Evolutionary conservation across 768 basidiomycete genomes (phyloP).

Genomic region (Neoboletus subvelutipes): DNA sequence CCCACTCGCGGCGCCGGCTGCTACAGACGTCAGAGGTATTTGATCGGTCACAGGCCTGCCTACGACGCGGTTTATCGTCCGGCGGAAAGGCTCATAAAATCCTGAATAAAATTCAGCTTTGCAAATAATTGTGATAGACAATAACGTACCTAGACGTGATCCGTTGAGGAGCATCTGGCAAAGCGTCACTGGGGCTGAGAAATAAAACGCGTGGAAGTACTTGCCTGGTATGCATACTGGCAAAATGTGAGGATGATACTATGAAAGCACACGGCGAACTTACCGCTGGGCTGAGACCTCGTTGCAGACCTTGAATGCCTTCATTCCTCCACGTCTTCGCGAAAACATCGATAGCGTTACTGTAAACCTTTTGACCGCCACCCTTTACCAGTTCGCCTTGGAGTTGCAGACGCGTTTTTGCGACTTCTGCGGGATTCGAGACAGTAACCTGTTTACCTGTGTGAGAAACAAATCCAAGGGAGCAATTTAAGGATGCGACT

Average conservation of each 20-base stretch:
- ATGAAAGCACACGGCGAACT: constrained; percentile 23
- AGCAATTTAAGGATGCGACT: constrained; percentile 5
- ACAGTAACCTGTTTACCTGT: constrained; percentile 60
- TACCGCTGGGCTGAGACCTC: constrained; percentile 89
- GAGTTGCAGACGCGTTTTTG: constrained; percentile 93
- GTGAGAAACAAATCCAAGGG: constrained; percentile 8
- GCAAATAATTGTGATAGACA: background rate
- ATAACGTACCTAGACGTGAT: constrained; percentile 70
- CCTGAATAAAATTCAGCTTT: constrained; percentile 48
- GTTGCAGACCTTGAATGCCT: constrained; percentile 87
- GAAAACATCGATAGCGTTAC: constrained; percentile 83
- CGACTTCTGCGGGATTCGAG: constrained; percentile 72
- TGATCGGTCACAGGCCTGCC: constrained; percentile 66
- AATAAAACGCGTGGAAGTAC: constrained; percentile 18
- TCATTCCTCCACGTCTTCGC: constrained; percentile 88
- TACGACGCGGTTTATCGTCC: constrained; percentile 61
- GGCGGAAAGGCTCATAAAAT: constrained; percentile 93
- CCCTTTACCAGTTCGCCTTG: constrained; percentile 90
- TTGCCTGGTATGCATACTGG: constrained; percentile 90
- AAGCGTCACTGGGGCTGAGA: constrained; percentile 5
- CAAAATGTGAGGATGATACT: constrained; percentile 8
- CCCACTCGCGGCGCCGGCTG: constrained; percentile 88
- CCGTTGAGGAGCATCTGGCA: constrained; percentile 86
- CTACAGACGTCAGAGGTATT: constrained; percentile 70
- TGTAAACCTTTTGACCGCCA: constrained; percentile 76